These are phyloP conservation scores for Mallotus japonicus DNA, from an alignment of 441 rosid genomes.

Conservation along the genomic window DNA sequence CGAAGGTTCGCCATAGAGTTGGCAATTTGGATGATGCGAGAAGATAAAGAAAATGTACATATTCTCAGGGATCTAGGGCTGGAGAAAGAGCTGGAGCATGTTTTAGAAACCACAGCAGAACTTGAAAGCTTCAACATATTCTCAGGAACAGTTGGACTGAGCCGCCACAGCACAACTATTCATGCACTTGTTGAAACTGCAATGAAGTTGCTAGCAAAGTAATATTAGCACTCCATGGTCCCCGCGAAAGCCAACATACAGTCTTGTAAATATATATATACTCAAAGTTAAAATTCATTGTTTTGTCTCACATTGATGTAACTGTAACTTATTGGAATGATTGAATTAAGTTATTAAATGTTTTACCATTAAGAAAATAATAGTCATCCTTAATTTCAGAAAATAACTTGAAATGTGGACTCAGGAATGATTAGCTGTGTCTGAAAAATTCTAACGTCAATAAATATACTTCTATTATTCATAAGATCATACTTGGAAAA, in stretches of 20 bases:
- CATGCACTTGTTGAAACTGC: conserved; percentile 71
- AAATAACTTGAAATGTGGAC: background rate
- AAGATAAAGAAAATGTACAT: conserved; percentile 32
- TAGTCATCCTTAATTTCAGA: too few relatives aligned
- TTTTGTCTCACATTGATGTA: background rate
- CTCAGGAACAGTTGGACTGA: conserved; percentile 79
- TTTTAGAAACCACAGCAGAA: conserved; percentile 79
- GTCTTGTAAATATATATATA: conserved; percentile 16
- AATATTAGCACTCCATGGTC: conserved; percentile 17
- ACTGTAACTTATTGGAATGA: background rate
- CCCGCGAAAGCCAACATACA: background rate
- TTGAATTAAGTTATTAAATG: background rate
- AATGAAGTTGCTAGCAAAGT: conserved; percentile 42
- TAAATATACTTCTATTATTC: background rate
- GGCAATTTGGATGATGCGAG: conserved; percentile 80
- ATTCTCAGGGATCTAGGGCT: conserved; percentile 49
- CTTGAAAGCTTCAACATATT: conserved; percentile 83
- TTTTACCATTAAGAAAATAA: background rate
- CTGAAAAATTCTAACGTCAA: too few relatives aligned
- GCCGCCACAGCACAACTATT: conserved; percentile 65
- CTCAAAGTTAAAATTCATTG: conserved; percentile 16
- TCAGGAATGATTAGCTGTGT: background rate
- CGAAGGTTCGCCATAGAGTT: conserved; percentile 79
- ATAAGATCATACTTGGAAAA: background rate
- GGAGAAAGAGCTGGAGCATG: conserved; percentile 62